Percentiles rank a stretch among this genome's conserved stretches.
These are phyloP conservation scores for Fraxinus paxiana DNA, from an alignment of 305 asterid species.

Conservation along the genomic window DNA sequence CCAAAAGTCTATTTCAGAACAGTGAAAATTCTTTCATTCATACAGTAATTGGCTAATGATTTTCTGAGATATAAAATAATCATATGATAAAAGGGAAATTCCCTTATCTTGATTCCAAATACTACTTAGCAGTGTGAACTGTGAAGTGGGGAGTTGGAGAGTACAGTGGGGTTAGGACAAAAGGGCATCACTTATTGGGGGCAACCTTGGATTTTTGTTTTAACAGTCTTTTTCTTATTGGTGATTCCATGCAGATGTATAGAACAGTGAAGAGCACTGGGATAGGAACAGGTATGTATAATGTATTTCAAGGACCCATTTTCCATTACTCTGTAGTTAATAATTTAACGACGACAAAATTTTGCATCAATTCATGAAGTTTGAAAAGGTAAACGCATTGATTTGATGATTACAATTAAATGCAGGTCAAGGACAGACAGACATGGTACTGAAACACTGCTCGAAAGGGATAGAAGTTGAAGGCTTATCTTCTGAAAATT, in stretches of 20 bases:
- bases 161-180: conserved; percentile 41
- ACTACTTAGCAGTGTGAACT: background rate
- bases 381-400: conserved; percentile 17
- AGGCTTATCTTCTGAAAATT: conserved; percentile 26
- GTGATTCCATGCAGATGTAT: conserved; percentile 69
- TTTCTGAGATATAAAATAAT: background rate
- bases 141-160: background rate
- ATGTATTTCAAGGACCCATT: conserved; percentile 34
- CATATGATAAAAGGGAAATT: background rate
- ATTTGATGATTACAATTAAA: conserved; percentile 4
- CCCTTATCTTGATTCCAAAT: background rate
- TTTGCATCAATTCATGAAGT: conserved; percentile 8
- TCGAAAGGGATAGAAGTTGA: conserved; percentile 29
- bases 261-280: conserved; percentile 95
- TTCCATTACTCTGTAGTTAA: conserved; percentile 21
- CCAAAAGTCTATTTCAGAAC: background rate
- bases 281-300: conserved; percentile 52
- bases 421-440: conserved; percentile 36
- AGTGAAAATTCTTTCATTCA: background rate
- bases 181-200: conserved; percentile 39
- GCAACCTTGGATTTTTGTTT: background rate
- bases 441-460: conserved; percentile 29
- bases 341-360: background rate
- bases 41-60: background rate
- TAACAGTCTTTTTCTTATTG: conserved; percentile 23